These are phyloP conservation scores for Novakomyces olei DNA, from an alignment of 805 yeast species.

Conservation along the genomic window DNA sequence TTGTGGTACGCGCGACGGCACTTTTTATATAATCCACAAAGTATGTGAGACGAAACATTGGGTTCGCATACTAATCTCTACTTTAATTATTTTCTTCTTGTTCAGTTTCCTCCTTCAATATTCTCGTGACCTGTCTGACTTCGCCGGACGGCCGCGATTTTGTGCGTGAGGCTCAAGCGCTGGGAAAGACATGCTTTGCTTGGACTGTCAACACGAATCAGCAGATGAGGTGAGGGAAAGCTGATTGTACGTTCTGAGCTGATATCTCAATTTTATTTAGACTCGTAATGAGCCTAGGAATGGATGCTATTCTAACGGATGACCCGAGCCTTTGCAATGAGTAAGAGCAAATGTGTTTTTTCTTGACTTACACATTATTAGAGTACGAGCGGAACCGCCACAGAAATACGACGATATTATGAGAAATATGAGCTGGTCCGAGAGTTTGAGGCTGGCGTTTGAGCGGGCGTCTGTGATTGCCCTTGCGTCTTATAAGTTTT, in stretches of 20 bases:
- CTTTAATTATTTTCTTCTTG: conserved; percentile 5
- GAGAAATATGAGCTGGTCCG: too few species aligned
- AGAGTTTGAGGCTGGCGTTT: too few species aligned
- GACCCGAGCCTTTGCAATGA: too few species aligned
- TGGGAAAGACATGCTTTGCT: conserved; percentile 23
- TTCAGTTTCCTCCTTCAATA: conserved; percentile 6
- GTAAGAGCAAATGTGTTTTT: too few species aligned
- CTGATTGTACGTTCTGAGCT: too few species aligned
- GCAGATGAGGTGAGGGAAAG: conserved; percentile 19
- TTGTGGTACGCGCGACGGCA: conserved; percentile 4
- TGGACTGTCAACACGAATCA: conserved; percentile 31
- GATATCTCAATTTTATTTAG: background rate
- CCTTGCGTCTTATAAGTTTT: too few species aligned
- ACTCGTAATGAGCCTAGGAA: background rate
- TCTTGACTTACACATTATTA: too few species aligned
- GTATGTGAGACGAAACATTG: conserved; percentile 19
- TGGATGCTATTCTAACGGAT: conserved; percentile 2
- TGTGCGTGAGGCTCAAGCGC: conserved; percentile 26
- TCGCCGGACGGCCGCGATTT: conserved; percentile 12
- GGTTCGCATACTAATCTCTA: conserved; percentile 13
- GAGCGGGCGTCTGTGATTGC: too few species aligned
- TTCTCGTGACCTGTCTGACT: conserved; percentile 13
- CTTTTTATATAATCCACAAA: conserved; percentile 13
- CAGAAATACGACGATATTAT: too few species aligned
- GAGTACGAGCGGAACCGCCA: too few species aligned